Evolutionary conservation across 345 rosid genomes (phyloP).

Genomic region (Salix dunnii): DNA sequence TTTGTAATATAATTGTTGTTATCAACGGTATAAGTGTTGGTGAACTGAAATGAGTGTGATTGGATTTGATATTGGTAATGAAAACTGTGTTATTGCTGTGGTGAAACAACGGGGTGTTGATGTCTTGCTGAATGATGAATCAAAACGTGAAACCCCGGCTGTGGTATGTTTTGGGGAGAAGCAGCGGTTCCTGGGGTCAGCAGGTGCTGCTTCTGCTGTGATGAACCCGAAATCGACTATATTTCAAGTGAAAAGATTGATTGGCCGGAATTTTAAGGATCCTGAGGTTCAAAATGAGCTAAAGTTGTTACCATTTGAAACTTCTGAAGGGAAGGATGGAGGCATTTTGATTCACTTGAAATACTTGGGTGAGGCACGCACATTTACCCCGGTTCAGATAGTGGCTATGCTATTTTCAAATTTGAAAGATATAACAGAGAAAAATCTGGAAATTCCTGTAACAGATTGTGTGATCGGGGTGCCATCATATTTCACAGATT

Average conservation of each 20-base stretch:
- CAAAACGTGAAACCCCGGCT: slow-evolving; percentile 52
- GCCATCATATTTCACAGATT: slow-evolving; percentile 57
- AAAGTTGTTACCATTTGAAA: slow-evolving; percentile 50
- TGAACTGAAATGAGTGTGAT: slow-evolving; percentile 23
- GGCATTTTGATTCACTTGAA: slow-evolving; percentile 42
- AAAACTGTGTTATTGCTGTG: slow-evolving; percentile 21
- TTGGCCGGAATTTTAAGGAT: slow-evolving; percentile 47
- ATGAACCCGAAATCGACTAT: slow-evolving; percentile 77
- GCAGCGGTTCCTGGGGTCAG: slow-evolving; percentile 76
- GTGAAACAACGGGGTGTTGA: slow-evolving; percentile 22
- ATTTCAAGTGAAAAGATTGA: slow-evolving; percentile 65
- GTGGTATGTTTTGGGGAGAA: slow-evolving; percentile 80
- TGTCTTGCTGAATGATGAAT: slow-evolving; percentile 19
- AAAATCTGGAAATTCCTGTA: slow-evolving; percentile 41
- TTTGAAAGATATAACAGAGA: slow-evolving; percentile 55
- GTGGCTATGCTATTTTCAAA: slow-evolving; percentile 66
- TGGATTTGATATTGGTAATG: slow-evolving; percentile 25
- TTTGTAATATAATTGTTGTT: slow-evolving; percentile 45
- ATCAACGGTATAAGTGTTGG: too few species aligned
- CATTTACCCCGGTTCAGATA: slow-evolving; percentile 50
- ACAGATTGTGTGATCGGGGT: slow-evolving; percentile 54
- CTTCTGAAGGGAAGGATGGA: slow-evolving; percentile 42
- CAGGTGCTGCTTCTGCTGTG: slow-evolving; percentile 70
- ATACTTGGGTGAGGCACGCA: slow-evolving; percentile 50
- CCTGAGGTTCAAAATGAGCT: slow-evolving; percentile 52